These are phyloP conservation scores for Chlorella sp. DNA, from an alignment of 139 green algal genomes.

Conservation along the genomic window DNA sequence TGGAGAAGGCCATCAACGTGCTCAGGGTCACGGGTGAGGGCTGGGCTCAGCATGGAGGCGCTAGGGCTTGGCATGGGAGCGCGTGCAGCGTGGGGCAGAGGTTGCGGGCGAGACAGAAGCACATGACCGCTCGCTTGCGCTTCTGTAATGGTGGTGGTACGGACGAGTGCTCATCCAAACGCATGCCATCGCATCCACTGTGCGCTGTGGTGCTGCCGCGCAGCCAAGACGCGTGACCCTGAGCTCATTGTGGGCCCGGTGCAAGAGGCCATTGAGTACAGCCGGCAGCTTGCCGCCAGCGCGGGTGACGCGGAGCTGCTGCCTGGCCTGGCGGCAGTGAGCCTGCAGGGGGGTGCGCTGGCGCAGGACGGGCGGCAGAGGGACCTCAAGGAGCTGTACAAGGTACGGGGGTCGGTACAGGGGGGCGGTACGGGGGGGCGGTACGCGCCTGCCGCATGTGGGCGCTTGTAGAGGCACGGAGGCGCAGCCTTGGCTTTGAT, in stretches of 20 bases:
- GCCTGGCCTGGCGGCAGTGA: slow-evolving; percentile 45
- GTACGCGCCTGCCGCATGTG: not conserved
- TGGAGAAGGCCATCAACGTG: slow-evolving; percentile 62
- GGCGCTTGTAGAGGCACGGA: not conserved
- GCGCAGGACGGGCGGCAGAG: slow-evolving; percentile 31
- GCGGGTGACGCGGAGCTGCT: slow-evolving; percentile 34
- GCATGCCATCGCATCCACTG: not conserved
- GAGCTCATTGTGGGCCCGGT: slow-evolving; percentile 11
- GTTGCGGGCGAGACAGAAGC: too few relatives aligned
- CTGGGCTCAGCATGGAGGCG: too few relatives aligned
- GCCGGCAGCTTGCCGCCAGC: slow-evolving; percentile 35
- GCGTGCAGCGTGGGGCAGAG: too few relatives aligned
- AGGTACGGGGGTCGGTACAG: slow-evolving; percentile 2
- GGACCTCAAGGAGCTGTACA: slow-evolving; percentile 32
- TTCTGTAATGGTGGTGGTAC: too few relatives aligned
- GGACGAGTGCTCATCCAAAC: too few relatives aligned
- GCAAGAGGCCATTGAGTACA: slow-evolving; percentile 33
- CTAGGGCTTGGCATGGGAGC: too few relatives aligned
- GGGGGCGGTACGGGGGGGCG: not conserved
- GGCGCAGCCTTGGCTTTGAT: too few relatives aligned
- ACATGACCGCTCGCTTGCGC: too few relatives aligned
- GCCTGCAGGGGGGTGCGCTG: slow-evolving; percentile 45
- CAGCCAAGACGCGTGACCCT: slow-evolving; percentile 23
- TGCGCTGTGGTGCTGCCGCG: not conserved
- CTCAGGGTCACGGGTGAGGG: slow-evolving; percentile 50